These are phyloP conservation scores for Prunus kanzakura DNA, from an alignment of 306 rosid species.

Conservation along the genomic window DNA sequence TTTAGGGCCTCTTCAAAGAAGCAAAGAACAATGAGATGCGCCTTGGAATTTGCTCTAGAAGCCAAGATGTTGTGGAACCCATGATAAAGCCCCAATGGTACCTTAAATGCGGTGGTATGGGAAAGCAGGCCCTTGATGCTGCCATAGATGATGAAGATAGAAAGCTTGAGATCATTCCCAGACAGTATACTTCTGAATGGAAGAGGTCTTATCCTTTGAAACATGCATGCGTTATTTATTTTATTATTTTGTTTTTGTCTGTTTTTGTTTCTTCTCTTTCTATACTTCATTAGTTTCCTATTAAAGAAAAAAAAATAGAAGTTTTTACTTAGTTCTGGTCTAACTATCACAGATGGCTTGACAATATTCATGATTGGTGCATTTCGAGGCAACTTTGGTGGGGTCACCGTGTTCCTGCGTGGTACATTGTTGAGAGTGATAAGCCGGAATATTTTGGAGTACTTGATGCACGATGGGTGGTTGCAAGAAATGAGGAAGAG, in stretches of 20 bases:
- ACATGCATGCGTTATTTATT: background rate
- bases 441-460: slow-evolving; percentile 61
- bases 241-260: background rate
- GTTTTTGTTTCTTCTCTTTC: background rate
- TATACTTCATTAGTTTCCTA: background rate
- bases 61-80: slow-evolving; percentile 90
- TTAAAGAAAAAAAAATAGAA: background rate
- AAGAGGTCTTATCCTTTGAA: slow-evolving; percentile 40
- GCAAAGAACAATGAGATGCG: slow-evolving; percentile 90
- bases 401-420: slow-evolving; percentile 97
- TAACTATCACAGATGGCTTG: slow-evolving; percentile 76
- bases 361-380: slow-evolving; percentile 91
- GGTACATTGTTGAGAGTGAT: slow-evolving; percentile 66
- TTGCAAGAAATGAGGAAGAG: slow-evolving; percentile 71
- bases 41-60: slow-evolving; percentile 90
- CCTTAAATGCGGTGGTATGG: slow-evolving; percentile 67
- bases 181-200: slow-evolving; percentile 91
- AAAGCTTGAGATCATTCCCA: slow-evolving; percentile 67
- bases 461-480: slow-evolving; percentile 69
- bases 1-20: slow-evolving; percentile 80
- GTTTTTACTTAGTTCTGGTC: slow-evolving; percentile 11
- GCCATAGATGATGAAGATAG: slow-evolving; percentile 53
- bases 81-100: slow-evolving; percentile 97
- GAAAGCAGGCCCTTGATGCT: slow-evolving; percentile 71
- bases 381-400: slow-evolving; percentile 98